A percentile compares a stretch with the other conserved stretches of the same genome.
Conservation (phyloP, 768 basidiomycete species). For the Lactarius hatsudake region DNA sequence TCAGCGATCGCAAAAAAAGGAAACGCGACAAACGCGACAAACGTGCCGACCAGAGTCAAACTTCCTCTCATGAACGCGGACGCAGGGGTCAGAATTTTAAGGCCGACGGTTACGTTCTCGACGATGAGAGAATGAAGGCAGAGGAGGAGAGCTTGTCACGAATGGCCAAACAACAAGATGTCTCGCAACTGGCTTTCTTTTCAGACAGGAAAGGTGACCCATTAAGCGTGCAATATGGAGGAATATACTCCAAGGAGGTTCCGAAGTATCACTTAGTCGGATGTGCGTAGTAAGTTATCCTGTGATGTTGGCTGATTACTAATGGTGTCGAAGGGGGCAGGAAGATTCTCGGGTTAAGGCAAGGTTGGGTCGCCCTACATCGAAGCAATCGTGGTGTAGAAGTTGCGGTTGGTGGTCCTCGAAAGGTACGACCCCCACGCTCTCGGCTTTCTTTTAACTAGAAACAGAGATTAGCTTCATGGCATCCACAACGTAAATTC, state of each 20-base stretch:
- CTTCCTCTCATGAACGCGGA: conserved; percentile 31
- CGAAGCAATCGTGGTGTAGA: conserved; percentile 23
- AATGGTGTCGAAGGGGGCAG: conserved; percentile 25
- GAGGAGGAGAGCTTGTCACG: conserved; percentile 39
- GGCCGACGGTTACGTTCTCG: conserved; percentile 17
- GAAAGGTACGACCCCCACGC: conserved; percentile 33
- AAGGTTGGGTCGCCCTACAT: conserved; percentile 16
- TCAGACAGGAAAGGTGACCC: conserved; percentile 43
- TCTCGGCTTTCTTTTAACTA: conserved; percentile 8
- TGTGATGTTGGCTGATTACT: conserved; percentile 6
- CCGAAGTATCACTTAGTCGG: conserved; percentile 26
- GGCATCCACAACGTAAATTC: conserved; percentile 56
- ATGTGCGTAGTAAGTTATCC: conserved; percentile 14
- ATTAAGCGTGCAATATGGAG: conserved; percentile 26
- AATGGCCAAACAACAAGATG: conserved; percentile 30
- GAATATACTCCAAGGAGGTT: conserved; percentile 22
- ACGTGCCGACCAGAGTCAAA: conserved; percentile 15
- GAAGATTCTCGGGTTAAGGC: conserved; percentile 24
- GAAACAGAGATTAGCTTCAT: conserved; percentile 33
- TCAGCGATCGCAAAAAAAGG: conserved; percentile 34
- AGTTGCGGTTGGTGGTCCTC: conserved; percentile 15
- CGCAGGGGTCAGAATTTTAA: conserved; percentile 9
- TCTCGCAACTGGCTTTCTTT: conserved; percentile 45
- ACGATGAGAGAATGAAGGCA: conserved; percentile 37
- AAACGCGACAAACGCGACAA: conserved; percentile 23